phyloP scores from a whole-genome alignment of 805 yeast genomes.

The Suhomyces kilbournensis region DNA sequence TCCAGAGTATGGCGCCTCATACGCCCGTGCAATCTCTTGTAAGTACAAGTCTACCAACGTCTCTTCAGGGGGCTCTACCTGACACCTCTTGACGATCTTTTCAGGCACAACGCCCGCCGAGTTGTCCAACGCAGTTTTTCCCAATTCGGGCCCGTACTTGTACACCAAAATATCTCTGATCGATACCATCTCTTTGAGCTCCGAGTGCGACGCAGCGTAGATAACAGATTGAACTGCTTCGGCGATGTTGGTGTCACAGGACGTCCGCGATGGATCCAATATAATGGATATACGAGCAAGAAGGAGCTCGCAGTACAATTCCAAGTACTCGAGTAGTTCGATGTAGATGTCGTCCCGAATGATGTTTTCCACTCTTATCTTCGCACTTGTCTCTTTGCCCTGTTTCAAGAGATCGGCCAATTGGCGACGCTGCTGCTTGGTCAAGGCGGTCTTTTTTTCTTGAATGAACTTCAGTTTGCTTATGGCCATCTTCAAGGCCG shows the following conservation, averaged over 20 bases:
- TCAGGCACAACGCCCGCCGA: slow-evolving; percentile 54
- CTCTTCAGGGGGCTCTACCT: slow-evolving; percentile 62
- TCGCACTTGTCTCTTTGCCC: slow-evolving; percentile 80
- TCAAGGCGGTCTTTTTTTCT: slow-evolving; percentile 68
- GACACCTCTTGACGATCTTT: slow-evolving; percentile 61
- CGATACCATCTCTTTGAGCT: slow-evolving; percentile 64
- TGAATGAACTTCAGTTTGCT: slow-evolving; percentile 69
- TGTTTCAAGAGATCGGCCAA: slow-evolving; percentile 66
- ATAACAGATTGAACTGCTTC: slow-evolving; percentile 75
- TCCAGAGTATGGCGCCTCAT: slow-evolving; percentile 70
- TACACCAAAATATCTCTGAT: slow-evolving; percentile 60
- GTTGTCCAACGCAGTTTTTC: slow-evolving; percentile 52
- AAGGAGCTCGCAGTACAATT: slow-evolving; percentile 76
- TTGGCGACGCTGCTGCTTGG: slow-evolving; percentile 69
- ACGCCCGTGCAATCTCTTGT: slow-evolving; percentile 77
- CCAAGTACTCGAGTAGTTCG: slow-evolving; percentile 75
- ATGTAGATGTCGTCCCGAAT: slow-evolving; percentile 78
- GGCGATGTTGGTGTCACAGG: slow-evolving; percentile 57
- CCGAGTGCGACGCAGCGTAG: slow-evolving; percentile 69
- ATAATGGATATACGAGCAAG: slow-evolving; percentile 70
- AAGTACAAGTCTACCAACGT: slow-evolving; percentile 68
- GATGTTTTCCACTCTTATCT: slow-evolving; percentile 77
- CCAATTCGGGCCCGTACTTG: slow-evolving; percentile 69
- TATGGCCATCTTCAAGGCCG: slow-evolving; percentile 62
- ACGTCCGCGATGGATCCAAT: slow-evolving; percentile 38